Conservation (phyloP, 2,329 filamentous ascomycete species). For the Remersonia thermophila region DNA sequence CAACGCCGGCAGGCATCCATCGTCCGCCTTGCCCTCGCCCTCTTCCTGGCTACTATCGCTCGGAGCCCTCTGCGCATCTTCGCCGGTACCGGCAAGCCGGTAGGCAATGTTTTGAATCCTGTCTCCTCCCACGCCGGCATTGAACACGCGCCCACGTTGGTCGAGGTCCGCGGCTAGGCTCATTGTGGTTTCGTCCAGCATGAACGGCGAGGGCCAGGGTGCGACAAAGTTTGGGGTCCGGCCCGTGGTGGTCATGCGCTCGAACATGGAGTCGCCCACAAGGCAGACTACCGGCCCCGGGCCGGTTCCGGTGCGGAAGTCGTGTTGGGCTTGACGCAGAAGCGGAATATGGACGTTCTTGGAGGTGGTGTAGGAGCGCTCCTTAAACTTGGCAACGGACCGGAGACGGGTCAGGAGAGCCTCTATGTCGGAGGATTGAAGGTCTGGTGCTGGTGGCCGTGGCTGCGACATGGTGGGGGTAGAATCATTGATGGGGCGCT, state of each 20-base stretch:
- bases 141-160: slow-evolving; percentile 7
- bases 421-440: neutral
- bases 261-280: slow-evolving; percentile 17
- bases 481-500: too few species aligned
- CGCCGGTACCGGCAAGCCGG: slow-evolving; percentile 11
- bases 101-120: slow-evolving; percentile 14
- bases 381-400: slow-evolving; percentile 2
- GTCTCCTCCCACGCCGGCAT: slow-evolving; percentile 17
- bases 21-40: too few species aligned
- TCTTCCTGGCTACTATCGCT: too few species aligned
- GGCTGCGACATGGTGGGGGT: too few species aligned
- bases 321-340: neutral
- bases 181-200: slow-evolving; percentile 5
- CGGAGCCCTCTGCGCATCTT: neutral
- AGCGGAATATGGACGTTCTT: slow-evolving; percentile 6
- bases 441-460: too few species aligned
- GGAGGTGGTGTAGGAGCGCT: slow-evolving; percentile 4
- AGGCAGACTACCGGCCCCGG: slow-evolving; percentile 8
- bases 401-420: neutral
- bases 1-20: slow-evolving; percentile 2
- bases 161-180: neutral
- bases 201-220: slow-evolving; percentile 10
- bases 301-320: neutral
- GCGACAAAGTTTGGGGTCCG: slow-evolving; percentile 4
- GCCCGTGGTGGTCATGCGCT: slow-evolving; percentile 15